A percentile compares a stretch with the other conserved stretches of the same genome.
Evolutionary conservation across 148 eudicot genomes (phyloP).

Genomic region (Amaranthus cruentus): DNA sequence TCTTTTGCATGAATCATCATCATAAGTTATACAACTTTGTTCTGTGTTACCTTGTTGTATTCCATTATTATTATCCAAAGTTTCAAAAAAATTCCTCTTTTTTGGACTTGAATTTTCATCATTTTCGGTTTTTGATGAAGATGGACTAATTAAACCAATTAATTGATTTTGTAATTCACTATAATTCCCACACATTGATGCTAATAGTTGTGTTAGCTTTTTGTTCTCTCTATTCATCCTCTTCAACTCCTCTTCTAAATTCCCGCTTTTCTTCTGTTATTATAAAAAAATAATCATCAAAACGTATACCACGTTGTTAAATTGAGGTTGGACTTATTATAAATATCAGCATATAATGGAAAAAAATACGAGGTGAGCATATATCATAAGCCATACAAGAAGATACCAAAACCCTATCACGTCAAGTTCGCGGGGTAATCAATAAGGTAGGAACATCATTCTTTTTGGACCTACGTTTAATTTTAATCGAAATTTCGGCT

Average conservation of each 20-base stretch:
- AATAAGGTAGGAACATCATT: too few relatives aligned
- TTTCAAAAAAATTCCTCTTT: constrained; percentile 20
- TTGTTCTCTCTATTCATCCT: constrained; percentile 28
- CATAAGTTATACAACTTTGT: constrained; percentile 20
- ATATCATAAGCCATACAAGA: too few relatives aligned
- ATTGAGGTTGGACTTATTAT: too few relatives aligned
- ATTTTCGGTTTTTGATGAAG: constrained; percentile 16
- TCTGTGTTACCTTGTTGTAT: constrained; percentile 21
- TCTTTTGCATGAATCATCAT: constrained; percentile 29
- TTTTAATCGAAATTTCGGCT: too few relatives aligned
- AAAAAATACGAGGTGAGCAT: too few relatives aligned
- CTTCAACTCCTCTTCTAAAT: constrained; percentile 23
- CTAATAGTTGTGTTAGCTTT: constrained; percentile 26
- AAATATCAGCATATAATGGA: too few relatives aligned
- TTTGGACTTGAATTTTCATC: constrained; percentile 7
- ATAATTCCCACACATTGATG: constrained; percentile 24
- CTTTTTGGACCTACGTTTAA: too few relatives aligned
- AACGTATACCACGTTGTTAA: too few relatives aligned
- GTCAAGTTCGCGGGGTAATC: too few relatives aligned
- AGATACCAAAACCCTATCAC: too few relatives aligned
- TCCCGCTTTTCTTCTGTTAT: constrained; percentile 8
- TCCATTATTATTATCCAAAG: not conserved
- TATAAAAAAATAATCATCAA: too few relatives aligned
- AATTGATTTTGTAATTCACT: constrained; percentile 24
- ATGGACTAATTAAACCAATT: constrained; percentile 11